Percentiles rank a stretch among this genome's conserved stretches.
phyloP scores from a whole-genome alignment of 257 asterid genomes.

The Nicotiana tabacum region DNA sequence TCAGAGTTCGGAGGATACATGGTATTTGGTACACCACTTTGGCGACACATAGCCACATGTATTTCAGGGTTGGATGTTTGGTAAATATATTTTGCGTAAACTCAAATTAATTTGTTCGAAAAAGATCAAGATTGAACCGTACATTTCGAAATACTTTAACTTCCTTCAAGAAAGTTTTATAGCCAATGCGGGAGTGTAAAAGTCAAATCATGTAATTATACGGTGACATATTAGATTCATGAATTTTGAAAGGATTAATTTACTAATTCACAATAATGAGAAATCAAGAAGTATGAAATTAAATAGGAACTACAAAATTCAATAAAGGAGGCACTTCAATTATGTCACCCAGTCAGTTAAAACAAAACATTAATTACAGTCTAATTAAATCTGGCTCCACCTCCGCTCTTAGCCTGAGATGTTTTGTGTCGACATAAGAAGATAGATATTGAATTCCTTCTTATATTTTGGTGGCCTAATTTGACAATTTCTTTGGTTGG shows the following conservation, averaged over 20 bases:
- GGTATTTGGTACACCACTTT: not conserved
- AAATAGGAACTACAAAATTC: not conserved
- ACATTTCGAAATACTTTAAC: not conserved
- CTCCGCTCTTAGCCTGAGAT: not conserved
- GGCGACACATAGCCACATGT: not conserved
- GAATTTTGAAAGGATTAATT: not conserved
- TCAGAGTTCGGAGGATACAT: not conserved
- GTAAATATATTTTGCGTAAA: too few species aligned
- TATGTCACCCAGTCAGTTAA: not conserved
- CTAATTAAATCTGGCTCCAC: not conserved
- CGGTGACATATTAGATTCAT: not conserved
- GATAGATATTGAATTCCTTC: not conserved
- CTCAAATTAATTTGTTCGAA: not conserved
- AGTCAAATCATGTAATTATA: not conserved
- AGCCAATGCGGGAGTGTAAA: not conserved
- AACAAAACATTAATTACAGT: not conserved
- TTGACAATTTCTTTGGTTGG: not conserved
- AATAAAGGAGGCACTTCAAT: not conserved
- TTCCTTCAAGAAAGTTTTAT: not conserved
- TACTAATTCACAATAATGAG: not conserved
- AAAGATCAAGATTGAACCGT: not conserved
- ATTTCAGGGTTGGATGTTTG: not conserved
- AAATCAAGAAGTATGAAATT: not conserved
- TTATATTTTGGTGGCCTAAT: constrained; percentile 3
- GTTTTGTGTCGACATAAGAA: not conserved